These are phyloP conservation scores for Candida corydali DNA, from an alignment of 805 yeast species.

Conservation along the genomic window DNA sequence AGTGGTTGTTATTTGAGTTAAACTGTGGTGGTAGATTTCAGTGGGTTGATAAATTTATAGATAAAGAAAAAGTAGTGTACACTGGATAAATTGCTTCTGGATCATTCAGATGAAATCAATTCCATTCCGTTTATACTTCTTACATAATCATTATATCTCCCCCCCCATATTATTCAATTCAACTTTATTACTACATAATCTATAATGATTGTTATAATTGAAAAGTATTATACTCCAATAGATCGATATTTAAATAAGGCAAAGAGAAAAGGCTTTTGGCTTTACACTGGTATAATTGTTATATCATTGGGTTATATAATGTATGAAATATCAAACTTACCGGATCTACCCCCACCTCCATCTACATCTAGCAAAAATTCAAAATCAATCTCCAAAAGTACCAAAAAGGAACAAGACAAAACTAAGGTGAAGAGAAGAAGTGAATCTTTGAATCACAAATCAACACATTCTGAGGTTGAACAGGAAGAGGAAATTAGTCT, in stretches of 20 bases:
- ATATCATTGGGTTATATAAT: conserved; percentile 25
- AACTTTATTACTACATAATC: too few relatives aligned
- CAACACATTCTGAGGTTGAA: conserved; percentile 5
- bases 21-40: too few relatives aligned
- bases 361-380: not conserved
- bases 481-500: conserved; percentile 7
- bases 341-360: conserved; percentile 13
- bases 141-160: too few relatives aligned
- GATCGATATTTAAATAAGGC: conserved; percentile 26
- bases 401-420: not conserved
- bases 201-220: conserved; percentile 4
- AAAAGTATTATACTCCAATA: conserved; percentile 20
- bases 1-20: too few relatives aligned
- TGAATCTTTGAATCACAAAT: not conserved
- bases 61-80: too few relatives aligned
- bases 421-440: not conserved
- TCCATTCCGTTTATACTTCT: too few relatives aligned
- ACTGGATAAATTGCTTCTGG: too few relatives aligned
- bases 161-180: too few relatives aligned
- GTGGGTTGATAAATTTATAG: too few relatives aligned
- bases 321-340: conserved; percentile 15
- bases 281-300: conserved; percentile 29
- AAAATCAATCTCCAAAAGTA: not conserved
- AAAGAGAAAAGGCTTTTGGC: conserved; percentile 31
- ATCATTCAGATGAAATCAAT: too few relatives aligned